phyloP scores from a whole-genome alignment of 441 rosid species.

The Theobroma grandiflorum region DNA sequence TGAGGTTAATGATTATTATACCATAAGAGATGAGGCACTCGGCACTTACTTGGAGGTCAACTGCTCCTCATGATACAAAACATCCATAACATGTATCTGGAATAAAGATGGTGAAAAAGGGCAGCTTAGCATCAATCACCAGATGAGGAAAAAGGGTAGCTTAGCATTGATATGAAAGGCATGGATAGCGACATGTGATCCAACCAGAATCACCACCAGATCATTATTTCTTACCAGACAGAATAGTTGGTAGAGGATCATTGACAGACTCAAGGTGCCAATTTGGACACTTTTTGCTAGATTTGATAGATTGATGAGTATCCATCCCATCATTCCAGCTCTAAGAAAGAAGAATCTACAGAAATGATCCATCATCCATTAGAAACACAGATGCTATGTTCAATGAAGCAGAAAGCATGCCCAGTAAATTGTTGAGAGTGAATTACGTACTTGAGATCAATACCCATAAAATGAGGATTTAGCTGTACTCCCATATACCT shows the following conservation, averaged over 20 bases:
- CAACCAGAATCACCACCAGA: conserved; percentile 23
- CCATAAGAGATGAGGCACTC: neutral
- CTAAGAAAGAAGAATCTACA: conserved; percentile 88
- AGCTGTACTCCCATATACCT: conserved; percentile 96
- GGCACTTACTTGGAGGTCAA: conserved; percentile 87
- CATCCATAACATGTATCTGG: conserved; percentile 79
- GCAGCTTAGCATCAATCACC: neutral
- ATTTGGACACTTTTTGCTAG: conserved; percentile 68
- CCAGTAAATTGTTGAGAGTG: neutral
- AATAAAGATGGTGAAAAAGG: conserved; percentile 17
- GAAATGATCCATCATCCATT: conserved; percentile 24
- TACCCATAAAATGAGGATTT: conserved; percentile 80
- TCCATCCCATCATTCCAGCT: conserved; percentile 98
- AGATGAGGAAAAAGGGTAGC: conserved; percentile 17
- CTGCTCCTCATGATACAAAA: conserved; percentile 79
- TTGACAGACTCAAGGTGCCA: conserved; percentile 57
- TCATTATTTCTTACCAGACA: conserved; percentile 59
- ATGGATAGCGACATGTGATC: conserved; percentile 21
- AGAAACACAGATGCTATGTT: neutral
- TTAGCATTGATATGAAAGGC: conserved; percentile 18
- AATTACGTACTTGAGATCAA: conserved; percentile 80
- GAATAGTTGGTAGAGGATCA: conserved; percentile 87
- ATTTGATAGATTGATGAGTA: conserved; percentile 81
- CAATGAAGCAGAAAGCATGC: neutral
- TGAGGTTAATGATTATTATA: neutral